phyloP scores from a whole-genome alignment of 257 asterid genomes.

The Ilex asprella region DNA sequence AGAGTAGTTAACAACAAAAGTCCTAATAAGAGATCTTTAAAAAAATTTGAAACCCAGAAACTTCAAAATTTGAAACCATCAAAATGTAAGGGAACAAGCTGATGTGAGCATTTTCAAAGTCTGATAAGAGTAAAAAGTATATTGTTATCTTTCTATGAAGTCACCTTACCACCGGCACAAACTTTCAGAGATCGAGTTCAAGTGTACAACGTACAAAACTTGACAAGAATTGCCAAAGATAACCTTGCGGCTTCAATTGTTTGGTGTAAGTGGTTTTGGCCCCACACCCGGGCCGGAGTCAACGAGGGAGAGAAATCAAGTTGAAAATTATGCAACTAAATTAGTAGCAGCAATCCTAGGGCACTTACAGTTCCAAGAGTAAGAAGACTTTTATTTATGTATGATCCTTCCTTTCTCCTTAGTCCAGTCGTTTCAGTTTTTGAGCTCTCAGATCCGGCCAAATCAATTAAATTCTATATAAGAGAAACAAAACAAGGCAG shows the following conservation, averaged over 20 bases:
- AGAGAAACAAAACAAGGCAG: conserved; percentile 15
- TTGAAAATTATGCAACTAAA: not conserved
- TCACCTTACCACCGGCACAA: no score
- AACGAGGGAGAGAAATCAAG: no score
- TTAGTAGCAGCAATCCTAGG: conserved; percentile 1
- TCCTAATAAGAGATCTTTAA: conserved; percentile 1
- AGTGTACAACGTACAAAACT: no score
- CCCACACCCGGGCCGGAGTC: no score
- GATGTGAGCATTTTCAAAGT: not conserved
- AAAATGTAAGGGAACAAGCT: not conserved
- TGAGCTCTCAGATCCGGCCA: conserved; percentile 98
- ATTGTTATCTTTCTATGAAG: no score
- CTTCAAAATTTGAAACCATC: not conserved
- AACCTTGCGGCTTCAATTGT: no score
- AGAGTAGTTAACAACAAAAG: conserved; percentile 8
- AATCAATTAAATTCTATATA: conserved; percentile 77
- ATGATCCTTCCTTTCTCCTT: conserved; percentile 96
- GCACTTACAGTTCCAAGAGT: conserved; percentile 95
- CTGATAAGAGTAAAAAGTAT: not conserved
- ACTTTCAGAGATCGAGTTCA: no score
- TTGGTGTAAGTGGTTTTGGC: no score
- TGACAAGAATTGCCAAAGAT: no score
- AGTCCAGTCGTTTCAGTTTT: conserved; percentile 96
- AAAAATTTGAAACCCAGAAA: not conserved
- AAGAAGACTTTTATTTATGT: conserved; percentile 93